phyloP scores from a whole-genome alignment of 2,329 filamentous ascomycete genomes.

The Blastomyces silverae region DNA sequence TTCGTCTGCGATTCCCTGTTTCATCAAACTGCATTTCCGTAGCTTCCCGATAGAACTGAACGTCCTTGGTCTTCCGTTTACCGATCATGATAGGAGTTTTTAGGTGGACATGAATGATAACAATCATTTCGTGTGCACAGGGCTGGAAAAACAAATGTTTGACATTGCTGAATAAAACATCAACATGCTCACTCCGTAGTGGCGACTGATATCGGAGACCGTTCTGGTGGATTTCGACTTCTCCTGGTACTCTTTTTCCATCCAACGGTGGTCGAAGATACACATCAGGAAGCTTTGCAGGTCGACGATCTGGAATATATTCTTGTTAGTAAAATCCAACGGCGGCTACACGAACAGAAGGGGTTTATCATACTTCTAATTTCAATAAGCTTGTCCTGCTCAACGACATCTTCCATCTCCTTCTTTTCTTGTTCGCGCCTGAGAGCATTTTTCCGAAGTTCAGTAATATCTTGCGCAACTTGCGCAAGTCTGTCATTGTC shows the following conservation, averaged over 20 bases:
- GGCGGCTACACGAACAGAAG: neutral
- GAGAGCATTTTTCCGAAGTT: slow-evolving; percentile 86
- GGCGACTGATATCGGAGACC: slow-evolving; percentile 91
- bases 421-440: slow-evolving; percentile 98
- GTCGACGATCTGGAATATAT: slow-evolving; percentile 64
- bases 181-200: slow-evolving; percentile 74
- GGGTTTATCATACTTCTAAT: slow-evolving; percentile 67
- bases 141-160: slow-evolving; percentile 99
- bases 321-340: neutral
- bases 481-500: slow-evolving; percentile 84
- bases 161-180: slow-evolving; percentile 95
- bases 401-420: slow-evolving; percentile 97
- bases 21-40: slow-evolving; percentile 99
- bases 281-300: slow-evolving; percentile 83
- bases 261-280: slow-evolving; percentile 94
- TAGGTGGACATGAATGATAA: slow-evolving; percentile 95
- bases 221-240: slow-evolving; percentile 96
- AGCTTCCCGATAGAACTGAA: slow-evolving; percentile 96
- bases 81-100: slow-evolving; percentile 98
- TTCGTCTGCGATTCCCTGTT: slow-evolving; percentile 94
- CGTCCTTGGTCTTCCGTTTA: slow-evolving; percentile 98
- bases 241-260: slow-evolving; percentile 90
- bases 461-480: slow-evolving; percentile 86
- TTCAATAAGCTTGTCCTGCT: slow-evolving; percentile 94
- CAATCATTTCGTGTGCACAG: slow-evolving; percentile 90